These are phyloP conservation scores for Chaetomiaceae sp. DNA, from an alignment of 2,329 filamentous ascomycete genomes.

Conservation along the genomic window DNA sequence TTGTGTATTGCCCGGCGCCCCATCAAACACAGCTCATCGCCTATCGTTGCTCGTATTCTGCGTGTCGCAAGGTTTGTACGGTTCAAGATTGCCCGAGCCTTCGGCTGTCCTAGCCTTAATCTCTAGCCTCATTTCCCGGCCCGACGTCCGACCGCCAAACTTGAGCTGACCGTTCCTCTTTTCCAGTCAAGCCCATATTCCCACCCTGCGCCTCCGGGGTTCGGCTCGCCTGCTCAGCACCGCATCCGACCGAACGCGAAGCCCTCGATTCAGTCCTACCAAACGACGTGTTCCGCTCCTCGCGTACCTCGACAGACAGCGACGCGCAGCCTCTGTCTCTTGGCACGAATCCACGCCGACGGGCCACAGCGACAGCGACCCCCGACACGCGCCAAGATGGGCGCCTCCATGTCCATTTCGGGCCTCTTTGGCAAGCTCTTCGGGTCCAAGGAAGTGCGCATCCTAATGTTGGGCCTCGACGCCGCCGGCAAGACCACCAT, in stretches of 20 bases:
- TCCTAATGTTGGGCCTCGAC: slow-evolving; percentile 96
- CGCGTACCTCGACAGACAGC: no score
- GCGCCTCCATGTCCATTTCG: slow-evolving; percentile 69
- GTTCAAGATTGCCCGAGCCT: background rate
- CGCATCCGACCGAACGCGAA: no score
- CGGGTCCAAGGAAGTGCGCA: slow-evolving; percentile 97
- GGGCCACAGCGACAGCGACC: no score
- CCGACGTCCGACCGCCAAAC: background rate
- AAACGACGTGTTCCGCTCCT: no score
- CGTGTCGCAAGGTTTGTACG: background rate
- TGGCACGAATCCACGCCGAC: slow-evolving; percentile 3
- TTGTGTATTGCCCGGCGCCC: background rate
- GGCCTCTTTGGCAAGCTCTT: slow-evolving; percentile 99
- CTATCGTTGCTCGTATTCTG: background rate
- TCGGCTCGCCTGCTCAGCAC: no score
- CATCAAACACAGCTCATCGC: no score
- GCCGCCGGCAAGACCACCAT: slow-evolving; percentile 99
- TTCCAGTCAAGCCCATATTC: no score
- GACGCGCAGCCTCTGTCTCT: background rate
- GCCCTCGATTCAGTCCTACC: no score
- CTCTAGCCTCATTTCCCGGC: slow-evolving; percentile 6
- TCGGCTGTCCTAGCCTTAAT: background rate
- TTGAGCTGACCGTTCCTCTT: background rate
- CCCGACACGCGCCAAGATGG: slow-evolving; percentile 59
- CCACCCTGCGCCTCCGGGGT: background rate